Base-by-base conservation (phyloP, 306 rosid species). In the Gynostemma pentaphyllum region DNA sequence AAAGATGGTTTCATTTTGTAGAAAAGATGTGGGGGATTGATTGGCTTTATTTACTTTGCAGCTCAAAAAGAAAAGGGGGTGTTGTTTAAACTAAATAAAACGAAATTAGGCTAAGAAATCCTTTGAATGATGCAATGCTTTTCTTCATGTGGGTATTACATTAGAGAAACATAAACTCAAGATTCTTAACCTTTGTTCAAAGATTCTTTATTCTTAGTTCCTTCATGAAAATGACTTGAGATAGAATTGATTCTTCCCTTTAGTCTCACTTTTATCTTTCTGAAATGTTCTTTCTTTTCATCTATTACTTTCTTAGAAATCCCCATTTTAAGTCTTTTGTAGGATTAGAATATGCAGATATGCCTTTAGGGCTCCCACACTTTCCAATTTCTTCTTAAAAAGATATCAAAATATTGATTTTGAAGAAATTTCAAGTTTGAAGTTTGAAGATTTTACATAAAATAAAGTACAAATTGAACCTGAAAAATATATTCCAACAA, bases 211-310 rank as follows among this genome's bases (percentile, higher is more conserved):
- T 44, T 57, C 57, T 54, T 27, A 68, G 21, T 51, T 42, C 45
- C n/a, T 51, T 16, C 9, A 16, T 19, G 42, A 56, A 66, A 54
- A 45, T 49, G 30, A 45, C 18, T 21, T 7, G 28, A 42, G 57
- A 78, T 73, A 51, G 90, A 79, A 92, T 76, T 74, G 65, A 88
- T 88, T 88, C 96, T 86, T 86, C 63, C 50, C 89, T 79, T 81
- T 78, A 67, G 69, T 62, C 67, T 12, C 54, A 79, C 85, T 87
- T 83, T 83, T 69, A 18, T 49, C 37, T 56, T 77, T 30, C 62
- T 32, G 10, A 16, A 82, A 74, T 66, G 85, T 78, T 68, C 64
- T 74, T 76, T 55, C 50, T 36, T 5, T 51, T 26, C 64, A 21
- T 37, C 64, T 22, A 4, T 22, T 59, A 16, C 62, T 56, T 56